phyloP scores from a whole-genome alignment of 768 basidiomycete genomes.

The Amanita jacksonii region DNA sequence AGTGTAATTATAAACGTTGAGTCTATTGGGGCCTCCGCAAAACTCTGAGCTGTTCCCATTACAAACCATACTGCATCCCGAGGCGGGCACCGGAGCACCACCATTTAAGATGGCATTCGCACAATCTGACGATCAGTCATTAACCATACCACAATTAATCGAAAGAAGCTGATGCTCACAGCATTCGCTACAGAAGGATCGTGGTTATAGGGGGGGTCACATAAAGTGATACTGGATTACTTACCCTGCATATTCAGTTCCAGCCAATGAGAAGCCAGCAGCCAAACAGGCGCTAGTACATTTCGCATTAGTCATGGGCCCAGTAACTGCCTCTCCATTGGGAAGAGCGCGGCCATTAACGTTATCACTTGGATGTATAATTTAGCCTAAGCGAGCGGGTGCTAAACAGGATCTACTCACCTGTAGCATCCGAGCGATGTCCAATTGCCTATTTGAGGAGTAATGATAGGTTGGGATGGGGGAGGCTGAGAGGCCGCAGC shows the following conservation, averaged over 20 bases:
- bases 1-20: slow-evolving; percentile 65
- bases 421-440: slow-evolving; percentile 65
- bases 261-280: slow-evolving; percentile 31
- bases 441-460: slow-evolving; percentile 45
- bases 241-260: slow-evolving; percentile 30
- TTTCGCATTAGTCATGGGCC: slow-evolving; percentile 39
- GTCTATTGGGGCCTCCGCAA: slow-evolving; percentile 63
- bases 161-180: slow-evolving; percentile 29
- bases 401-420: slow-evolving; percentile 31
- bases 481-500: no score
- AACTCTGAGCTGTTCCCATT: slow-evolving; percentile 52
- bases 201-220: slow-evolving; percentile 19
- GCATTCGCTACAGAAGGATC: slow-evolving; percentile 40
- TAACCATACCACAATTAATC: slow-evolving; percentile 9
- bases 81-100: slow-evolving; percentile 34
- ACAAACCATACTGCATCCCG: slow-evolving; percentile 61
- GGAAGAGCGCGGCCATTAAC: slow-evolving; percentile 34
- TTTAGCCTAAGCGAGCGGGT: slow-evolving; percentile 14
- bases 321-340: slow-evolving; percentile 25
- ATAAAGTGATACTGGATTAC: slow-evolving; percentile 11
- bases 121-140: slow-evolving; percentile 31
- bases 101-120: slow-evolving; percentile 34
- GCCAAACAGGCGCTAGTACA: slow-evolving; percentile 57
- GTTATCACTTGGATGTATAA: slow-evolving; percentile 28
- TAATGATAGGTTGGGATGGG: no score